Evolutionary conservation across 1,284 basidiomycete genomes (phyloP).

Genomic region (Cutaneotrichosporon sp.): DNA sequence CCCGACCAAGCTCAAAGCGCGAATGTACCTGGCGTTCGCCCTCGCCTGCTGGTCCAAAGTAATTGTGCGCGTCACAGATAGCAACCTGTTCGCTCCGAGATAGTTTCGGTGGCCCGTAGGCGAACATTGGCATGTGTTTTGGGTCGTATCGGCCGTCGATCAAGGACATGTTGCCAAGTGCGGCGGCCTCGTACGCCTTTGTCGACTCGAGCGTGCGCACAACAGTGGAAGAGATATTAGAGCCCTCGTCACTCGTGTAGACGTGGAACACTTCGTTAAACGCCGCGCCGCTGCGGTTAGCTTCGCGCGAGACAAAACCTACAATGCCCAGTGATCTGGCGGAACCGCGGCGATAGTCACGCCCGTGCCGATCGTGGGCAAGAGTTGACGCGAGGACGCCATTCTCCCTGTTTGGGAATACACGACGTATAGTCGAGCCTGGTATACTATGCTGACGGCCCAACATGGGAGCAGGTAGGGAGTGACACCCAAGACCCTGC

Average conservation of each 20-base stretch:
- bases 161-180: neutral
- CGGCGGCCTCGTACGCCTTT: neutral
- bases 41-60: neutral
- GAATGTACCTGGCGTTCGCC: neutral
- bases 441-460: conserved; percentile 1
- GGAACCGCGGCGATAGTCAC: conserved; percentile 18
- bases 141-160: neutral
- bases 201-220: neutral
- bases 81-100: neutral
- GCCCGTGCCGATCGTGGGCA: neutral
- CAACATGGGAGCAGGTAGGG: conserved; percentile 22
- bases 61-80: neutral
- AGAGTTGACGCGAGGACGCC: neutral
- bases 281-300: conserved; percentile 4
- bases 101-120: conserved; percentile 5
- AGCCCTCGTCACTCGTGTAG: neutral
- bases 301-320: neutral
- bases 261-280: neutral
- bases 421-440: neutral
- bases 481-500: neutral
- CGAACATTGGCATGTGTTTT: neutral
- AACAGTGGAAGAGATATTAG: neutral
- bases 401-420: neutral
- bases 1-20: neutral
- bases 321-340: conserved; percentile 25